Conservation (phyloP, 108 stramenopile genomes). For the Skeletonema potamos region DNA sequence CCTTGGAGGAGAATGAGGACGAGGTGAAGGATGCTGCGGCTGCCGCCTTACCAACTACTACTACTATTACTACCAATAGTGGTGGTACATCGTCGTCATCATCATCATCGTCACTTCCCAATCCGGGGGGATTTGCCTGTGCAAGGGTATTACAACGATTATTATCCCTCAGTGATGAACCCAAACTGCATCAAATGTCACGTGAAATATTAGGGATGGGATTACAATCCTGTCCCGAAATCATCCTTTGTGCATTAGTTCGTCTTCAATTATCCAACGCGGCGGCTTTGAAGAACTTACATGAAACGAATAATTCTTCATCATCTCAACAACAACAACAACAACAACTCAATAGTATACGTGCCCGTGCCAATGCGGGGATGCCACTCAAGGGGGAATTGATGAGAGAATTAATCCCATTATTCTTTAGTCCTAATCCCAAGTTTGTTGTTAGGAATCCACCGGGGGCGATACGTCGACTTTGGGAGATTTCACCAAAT, state of each 20-base stretch:
- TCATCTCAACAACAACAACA: no score
- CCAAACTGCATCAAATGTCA: slow-evolving; percentile 63
- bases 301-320: no score
- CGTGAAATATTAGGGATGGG: slow-evolving; percentile 79
- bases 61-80: not conserved
- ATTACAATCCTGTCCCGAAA: slow-evolving; percentile 71
- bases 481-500: slow-evolving; percentile 85
- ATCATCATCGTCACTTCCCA: slow-evolving; percentile 26
- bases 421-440: slow-evolving; percentile 86
- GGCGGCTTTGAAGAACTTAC: slow-evolving; percentile 20
- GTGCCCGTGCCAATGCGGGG: slow-evolving; percentile 61
- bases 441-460: slow-evolving; percentile 71
- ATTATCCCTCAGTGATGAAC: slow-evolving; percentile 75
- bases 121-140: slow-evolving; percentile 78
- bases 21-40: slow-evolving; percentile 76
- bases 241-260: slow-evolving; percentile 76
- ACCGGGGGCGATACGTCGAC: slow-evolving; percentile 77
- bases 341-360: not conserved
- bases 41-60: slow-evolving; percentile 13
- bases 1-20: slow-evolving; percentile 58
- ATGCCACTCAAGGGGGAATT: slow-evolving; percentile 85
- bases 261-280: slow-evolving; percentile 44
- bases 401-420: slow-evolving; percentile 89
- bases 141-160: slow-evolving; percentile 71
- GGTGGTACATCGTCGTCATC: not conserved